A percentile compares a stretch with the other conserved stretches of the same genome.
Evolutionary conservation across 306 rosid species (phyloP).

Genomic region (Castanopsis chinensis): DNA sequence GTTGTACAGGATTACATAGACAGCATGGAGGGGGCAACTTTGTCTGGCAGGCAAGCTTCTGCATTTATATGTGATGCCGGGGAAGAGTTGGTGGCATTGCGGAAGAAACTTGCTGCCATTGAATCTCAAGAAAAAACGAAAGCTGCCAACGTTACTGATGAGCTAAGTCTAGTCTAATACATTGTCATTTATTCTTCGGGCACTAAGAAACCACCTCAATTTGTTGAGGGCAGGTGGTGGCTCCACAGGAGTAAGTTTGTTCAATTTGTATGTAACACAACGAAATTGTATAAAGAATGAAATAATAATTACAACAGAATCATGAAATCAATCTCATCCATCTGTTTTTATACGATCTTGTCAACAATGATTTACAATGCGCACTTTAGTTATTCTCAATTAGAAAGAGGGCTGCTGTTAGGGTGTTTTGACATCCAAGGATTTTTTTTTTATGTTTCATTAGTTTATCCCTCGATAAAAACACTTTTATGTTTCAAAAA

Average conservation of each 20-base stretch:
- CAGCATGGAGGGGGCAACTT: slow-evolving; percentile 99
- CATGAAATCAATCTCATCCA: neutral
- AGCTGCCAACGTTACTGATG: slow-evolving; percentile 55
- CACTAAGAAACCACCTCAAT: slow-evolving; percentile 1
- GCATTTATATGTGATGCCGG: slow-evolving; percentile 84
- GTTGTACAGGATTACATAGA: slow-evolving; percentile 88
- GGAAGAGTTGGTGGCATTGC: slow-evolving; percentile 69
- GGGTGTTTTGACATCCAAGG: too few species aligned
- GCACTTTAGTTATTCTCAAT: neutral
- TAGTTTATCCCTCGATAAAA: too few species aligned
- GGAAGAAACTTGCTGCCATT: slow-evolving; percentile 50
- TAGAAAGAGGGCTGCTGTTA: neutral
- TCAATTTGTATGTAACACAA: slow-evolving; percentile 13
- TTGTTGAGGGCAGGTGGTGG: slow-evolving; percentile 4
- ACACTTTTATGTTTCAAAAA: too few species aligned
- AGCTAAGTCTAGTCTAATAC: slow-evolving; percentile 69
- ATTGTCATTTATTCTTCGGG: neutral
- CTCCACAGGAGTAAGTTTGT: neutral
- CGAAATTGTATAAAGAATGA: slow-evolving; percentile 17
- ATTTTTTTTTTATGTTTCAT: too few species aligned
- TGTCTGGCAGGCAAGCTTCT: slow-evolving; percentile 90
- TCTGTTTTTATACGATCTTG: neutral
- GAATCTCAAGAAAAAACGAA: slow-evolving; percentile 32
- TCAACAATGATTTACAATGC: neutral
- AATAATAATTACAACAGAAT: neutral